Percentiles rank a stretch among this genome's conserved stretches.
These are phyloP conservation scores for Heliocybe sulcata DNA, from an alignment of 1,284 basidiomycete species.

Conservation along the genomic window DNA sequence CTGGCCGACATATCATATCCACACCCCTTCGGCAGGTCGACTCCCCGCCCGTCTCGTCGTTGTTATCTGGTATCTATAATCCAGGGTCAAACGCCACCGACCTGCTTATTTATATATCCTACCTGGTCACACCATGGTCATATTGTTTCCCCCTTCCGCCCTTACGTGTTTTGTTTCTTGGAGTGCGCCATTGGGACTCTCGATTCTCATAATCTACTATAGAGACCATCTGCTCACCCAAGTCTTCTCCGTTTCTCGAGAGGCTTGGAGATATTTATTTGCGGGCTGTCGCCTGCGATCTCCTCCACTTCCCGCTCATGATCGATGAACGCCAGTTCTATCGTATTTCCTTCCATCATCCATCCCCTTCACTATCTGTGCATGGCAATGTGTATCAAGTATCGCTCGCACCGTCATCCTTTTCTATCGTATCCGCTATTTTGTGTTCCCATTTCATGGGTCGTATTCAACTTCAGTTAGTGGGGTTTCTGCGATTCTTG, in stretches of 20 bases:
- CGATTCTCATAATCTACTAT: conserved; percentile 1
- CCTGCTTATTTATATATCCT: conserved; percentile 3
- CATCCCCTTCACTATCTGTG: not conserved
- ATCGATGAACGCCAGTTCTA: not conserved
- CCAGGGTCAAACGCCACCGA: not conserved
- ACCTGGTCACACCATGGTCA: not conserved
- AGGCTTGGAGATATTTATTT: conserved; percentile 2
- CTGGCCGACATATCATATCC: not conserved
- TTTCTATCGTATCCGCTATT: not conserved
- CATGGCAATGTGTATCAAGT: conserved; percentile 4
- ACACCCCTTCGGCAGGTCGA: not conserved
- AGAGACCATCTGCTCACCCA: not conserved
- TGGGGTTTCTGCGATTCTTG: not conserved
- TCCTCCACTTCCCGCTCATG: not conserved
- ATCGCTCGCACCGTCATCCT: conserved; percentile 3
- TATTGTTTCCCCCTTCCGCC: conserved; percentile 2
- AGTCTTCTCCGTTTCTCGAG: not conserved
- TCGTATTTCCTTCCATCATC: not conserved
- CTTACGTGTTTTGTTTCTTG: not conserved
- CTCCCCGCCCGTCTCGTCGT: not conserved
- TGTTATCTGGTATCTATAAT: conserved; percentile 1
- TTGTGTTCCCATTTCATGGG: not conserved
- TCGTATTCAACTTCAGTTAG: not conserved
- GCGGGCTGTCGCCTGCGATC: not conserved
- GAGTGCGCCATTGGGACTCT: not conserved